Base-by-base conservation (phyloP, 352 stramenopile species). In the Phytophthora foliorum region DNA sequence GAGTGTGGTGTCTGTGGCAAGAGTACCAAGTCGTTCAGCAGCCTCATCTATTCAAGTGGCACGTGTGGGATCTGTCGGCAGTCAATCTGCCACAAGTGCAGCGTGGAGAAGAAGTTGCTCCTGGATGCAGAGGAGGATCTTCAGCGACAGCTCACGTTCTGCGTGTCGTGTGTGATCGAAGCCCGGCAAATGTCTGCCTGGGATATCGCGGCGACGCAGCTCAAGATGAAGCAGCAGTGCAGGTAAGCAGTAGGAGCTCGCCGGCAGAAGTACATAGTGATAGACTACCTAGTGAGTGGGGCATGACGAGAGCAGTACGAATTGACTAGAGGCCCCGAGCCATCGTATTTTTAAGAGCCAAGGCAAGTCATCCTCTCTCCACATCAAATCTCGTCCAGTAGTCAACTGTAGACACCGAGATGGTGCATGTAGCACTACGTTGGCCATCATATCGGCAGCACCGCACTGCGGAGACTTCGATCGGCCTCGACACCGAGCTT, bases 81-180 rank as follows among this genome's bases (percentile, higher is more conserved):
- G 31, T 70, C 64, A 11, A 74, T 76, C 19, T 88, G 80, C 46
- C 63, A 72, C 50, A 88, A 84, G 50, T 88, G 80, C 70, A 80
- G 53, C 21, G 75, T 88, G 19, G 64, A 82, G 46, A 88, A 86
- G 65, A 88, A 77, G 21, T 32, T 84, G 59, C 63, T 80, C 13
- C 48, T 82, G 25, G 67, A 84, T 54, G 71, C 65, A 6, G 38
- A 61, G 11, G 66, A 76, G 42, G 72, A 81, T 14, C 39, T 82
- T n/a, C 67, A 77, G 27, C 70, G 75, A 44, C 57, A 69, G 39
- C 49, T 86, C 19, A 66, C 77, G 16, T 88, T 88, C 65, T 88
- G 80, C 29, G 46, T 86, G 16, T 72, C 73, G 46, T 87, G 79
- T 17, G 74, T 87, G 10, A 79, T 87, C 38, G 42, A 70, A 5